Evolutionary conservation across 1,139 yeast genomes (phyloP).

Genomic region (Pichia sp.): DNA sequence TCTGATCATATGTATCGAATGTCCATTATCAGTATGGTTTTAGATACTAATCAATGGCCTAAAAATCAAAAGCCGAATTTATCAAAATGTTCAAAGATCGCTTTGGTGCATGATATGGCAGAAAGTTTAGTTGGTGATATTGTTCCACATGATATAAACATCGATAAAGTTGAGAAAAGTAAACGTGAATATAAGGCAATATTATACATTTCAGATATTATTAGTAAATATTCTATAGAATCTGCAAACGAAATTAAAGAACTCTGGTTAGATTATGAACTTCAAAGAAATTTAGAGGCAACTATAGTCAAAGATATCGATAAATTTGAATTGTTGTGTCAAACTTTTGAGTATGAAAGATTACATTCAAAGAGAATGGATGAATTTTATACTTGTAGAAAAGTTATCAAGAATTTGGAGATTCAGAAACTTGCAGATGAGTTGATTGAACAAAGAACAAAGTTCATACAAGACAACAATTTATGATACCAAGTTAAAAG

Average conservation of each 20-base stretch:
- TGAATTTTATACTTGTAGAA: constrained; percentile 62
- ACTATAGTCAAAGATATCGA: constrained; percentile 89
- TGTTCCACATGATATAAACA: constrained; percentile 64
- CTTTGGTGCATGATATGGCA: constrained; percentile 90
- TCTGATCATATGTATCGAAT: constrained; percentile 97
- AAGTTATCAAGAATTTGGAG: constrained; percentile 63
- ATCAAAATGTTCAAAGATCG: constrained; percentile 67
- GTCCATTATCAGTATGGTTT: constrained; percentile 75
- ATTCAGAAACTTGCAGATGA: constrained; percentile 66
- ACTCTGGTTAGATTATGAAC: constrained; percentile 88
- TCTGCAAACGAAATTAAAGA: constrained; percentile 64
- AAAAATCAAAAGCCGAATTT: constrained; percentile 22
- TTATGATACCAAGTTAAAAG: constrained; percentile 1
- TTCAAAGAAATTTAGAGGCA: constrained; percentile 74
- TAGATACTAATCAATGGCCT: constrained; percentile 39
- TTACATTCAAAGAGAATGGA: constrained; percentile 51
- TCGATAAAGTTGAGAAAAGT: constrained; percentile 51
- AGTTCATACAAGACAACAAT: constrained; percentile 29
- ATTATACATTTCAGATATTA: constrained; percentile 52
- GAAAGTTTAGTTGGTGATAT: constrained; percentile 93
- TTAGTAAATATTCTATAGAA: constrained; percentile 53
- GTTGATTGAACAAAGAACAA: constrained; percentile 50
- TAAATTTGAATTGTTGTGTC: constrained; percentile 85
- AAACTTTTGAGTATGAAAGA: constrained; percentile 85
- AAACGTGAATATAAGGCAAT: constrained; percentile 74